These are phyloP conservation scores for Cytospora piceae DNA, from an alignment of 2,329 filamentous ascomycete genomes.

Conservation along the genomic window DNA sequence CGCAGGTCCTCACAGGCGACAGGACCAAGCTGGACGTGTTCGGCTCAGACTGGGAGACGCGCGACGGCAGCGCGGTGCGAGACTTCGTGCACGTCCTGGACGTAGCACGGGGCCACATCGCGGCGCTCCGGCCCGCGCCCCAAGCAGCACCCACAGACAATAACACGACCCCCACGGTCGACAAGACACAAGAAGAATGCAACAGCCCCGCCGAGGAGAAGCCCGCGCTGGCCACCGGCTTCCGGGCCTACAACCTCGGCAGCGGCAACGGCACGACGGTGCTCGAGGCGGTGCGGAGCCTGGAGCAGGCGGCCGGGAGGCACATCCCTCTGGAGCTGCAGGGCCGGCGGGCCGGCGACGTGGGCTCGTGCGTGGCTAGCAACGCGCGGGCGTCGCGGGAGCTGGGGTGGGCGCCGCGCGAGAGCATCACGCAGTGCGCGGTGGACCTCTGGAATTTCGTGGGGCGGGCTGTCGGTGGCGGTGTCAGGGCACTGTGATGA, in stretches of 20 bases:
- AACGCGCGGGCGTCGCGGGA: slow-evolving; percentile 45
- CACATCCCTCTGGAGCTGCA: slow-evolving; percentile 44
- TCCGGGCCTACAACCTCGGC: slow-evolving; percentile 51
- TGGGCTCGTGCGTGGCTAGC: slow-evolving; percentile 48
- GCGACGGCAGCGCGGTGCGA: slow-evolving; percentile 67
- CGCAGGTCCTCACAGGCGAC: slow-evolving; percentile 62
- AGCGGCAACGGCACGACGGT: slow-evolving; percentile 52
- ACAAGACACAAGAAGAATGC: background rate
- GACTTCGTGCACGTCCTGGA: slow-evolving; percentile 72
- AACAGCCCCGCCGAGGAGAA: slow-evolving; percentile 18
- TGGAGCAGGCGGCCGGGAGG: slow-evolving; percentile 42
- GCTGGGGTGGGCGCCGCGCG: slow-evolving; percentile 46
- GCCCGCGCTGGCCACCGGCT: slow-evolving; percentile 39
- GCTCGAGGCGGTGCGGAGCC: slow-evolving; percentile 46
- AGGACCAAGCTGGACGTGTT: slow-evolving; percentile 61
- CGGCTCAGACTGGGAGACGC: slow-evolving; percentile 67
- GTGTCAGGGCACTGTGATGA: background rate
- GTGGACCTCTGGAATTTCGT: slow-evolving; percentile 43
- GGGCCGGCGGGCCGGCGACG: slow-evolving; percentile 47
- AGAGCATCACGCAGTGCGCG: slow-evolving; percentile 41
- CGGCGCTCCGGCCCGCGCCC: slow-evolving; percentile 52
- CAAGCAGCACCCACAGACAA: slow-evolving; percentile 33
- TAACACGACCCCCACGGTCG: background rate
- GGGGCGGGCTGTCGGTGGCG: slow-evolving; percentile 16
- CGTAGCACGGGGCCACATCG: slow-evolving; percentile 66